These are phyloP conservation scores for Chamaenerion angustifolium DNA, from an alignment of 345 rosid species.

Conservation along the genomic window DNA sequence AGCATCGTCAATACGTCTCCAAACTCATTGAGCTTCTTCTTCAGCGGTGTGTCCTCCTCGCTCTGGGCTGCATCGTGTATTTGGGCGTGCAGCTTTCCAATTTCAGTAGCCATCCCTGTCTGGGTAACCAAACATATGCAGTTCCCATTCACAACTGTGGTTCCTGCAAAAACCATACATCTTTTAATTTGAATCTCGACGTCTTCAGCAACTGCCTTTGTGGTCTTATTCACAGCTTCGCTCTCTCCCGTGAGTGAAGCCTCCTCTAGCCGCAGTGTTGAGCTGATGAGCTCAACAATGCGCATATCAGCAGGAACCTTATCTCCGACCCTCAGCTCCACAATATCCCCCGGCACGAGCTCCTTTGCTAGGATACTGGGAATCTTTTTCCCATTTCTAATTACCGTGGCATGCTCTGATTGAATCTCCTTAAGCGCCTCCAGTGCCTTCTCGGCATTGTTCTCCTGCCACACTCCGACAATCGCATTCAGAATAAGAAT, in stretches of 20 bases:
- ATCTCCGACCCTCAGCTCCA: no score
- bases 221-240: conserved; percentile 76
- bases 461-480: neutral
- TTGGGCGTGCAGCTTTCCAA: conserved; percentile 83
- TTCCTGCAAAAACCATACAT: conserved; percentile 82
- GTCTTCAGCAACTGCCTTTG: conserved; percentile 44
- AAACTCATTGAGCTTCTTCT: conserved; percentile 84
- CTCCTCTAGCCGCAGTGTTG: conserved; percentile 72
- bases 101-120: conserved; percentile 78
- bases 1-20: conserved; percentile 72
- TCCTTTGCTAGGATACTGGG: no score
- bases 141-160: conserved; percentile 78
- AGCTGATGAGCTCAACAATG: conserved; percentile 33
- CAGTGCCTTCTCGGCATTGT: neutral
- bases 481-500: neutral
- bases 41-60: conserved; percentile 91
- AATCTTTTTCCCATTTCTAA: no score
- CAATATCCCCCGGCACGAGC: no score
- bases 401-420: neutral
- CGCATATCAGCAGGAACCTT: no score
- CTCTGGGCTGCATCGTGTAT: conserved; percentile 77
- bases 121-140: conserved; percentile 65
- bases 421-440: neutral
- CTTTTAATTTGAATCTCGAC: conserved; percentile 80
- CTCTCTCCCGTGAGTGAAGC: conserved; percentile 93